Evolutionary conservation across 352 stramenopile species (phyloP).

Genomic region (Nothophytophthora sp.): DNA sequence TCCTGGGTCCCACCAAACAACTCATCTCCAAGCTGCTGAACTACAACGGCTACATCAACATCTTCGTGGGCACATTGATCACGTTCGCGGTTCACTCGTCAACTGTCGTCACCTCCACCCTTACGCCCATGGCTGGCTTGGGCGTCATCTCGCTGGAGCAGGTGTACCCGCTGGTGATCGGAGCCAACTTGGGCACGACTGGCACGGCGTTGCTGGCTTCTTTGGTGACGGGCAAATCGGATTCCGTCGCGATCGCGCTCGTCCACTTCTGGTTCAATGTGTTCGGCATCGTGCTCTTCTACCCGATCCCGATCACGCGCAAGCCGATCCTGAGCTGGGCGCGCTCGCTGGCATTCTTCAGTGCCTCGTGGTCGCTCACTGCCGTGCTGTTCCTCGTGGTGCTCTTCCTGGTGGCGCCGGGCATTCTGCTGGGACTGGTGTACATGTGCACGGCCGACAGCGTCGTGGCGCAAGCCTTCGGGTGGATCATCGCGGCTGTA

Average conservation of each 20-base stretch:
- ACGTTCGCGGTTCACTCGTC: slow-evolving; percentile 88
- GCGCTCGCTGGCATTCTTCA: slow-evolving; percentile 52
- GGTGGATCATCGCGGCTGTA: slow-evolving; percentile 27
- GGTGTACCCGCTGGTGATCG: slow-evolving; percentile 88
- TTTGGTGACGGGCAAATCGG: slow-evolving; percentile 68
- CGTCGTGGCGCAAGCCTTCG: slow-evolving; percentile 17
- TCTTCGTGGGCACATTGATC: slow-evolving; percentile 69
- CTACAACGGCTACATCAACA: slow-evolving; percentile 85
- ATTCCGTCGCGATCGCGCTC: slow-evolving; percentile 82
- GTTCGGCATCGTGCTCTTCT: slow-evolving; percentile 87
- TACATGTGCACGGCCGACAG: slow-evolving; percentile 47
- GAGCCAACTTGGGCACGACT: slow-evolving; percentile 90
- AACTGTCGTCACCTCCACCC: slow-evolving; percentile 84
- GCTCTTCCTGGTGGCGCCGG: slow-evolving; percentile 40
- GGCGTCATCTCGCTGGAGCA: slow-evolving; percentile 83
- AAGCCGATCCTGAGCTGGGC: slow-evolving; percentile 72
- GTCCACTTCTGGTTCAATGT: slow-evolving; percentile 92
- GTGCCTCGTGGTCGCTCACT: slow-evolving; percentile 44
- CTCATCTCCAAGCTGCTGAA: slow-evolving; percentile 81
- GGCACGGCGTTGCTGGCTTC: slow-evolving; percentile 79
- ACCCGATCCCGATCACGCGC: slow-evolving; percentile 85
- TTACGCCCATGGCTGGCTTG: slow-evolving; percentile 84
- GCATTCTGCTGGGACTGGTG: slow-evolving; percentile 36
- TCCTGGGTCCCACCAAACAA: slow-evolving; percentile 77
- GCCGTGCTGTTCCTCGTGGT: slow-evolving; percentile 44